Conservation (phyloP, 805 yeast genomes). For the Yamadazyma paraphyllophila region DNA sequence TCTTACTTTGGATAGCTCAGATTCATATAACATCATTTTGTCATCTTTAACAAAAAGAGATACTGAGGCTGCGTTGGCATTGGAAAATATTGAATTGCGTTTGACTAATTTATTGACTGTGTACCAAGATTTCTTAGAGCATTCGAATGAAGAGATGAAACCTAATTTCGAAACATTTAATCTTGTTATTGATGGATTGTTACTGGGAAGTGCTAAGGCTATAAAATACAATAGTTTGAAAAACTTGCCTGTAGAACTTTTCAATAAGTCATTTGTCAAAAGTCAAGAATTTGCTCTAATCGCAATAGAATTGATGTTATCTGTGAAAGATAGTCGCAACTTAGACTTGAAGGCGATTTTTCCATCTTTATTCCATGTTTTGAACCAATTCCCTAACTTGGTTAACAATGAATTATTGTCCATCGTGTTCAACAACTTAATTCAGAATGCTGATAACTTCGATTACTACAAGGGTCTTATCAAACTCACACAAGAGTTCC, state of each 20-base stretch:
- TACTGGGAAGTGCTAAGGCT: conserved; percentile 49
- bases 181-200: conserved; percentile 45
- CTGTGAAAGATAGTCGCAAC: conserved; percentile 41
- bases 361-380: conserved; percentile 33
- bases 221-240: conserved; percentile 4
- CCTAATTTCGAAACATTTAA: conserved; percentile 58
- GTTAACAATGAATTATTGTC: conserved; percentile 19
- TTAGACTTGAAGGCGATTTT: conserved; percentile 32
- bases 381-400: conserved; percentile 28
- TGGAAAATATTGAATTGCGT: conserved; percentile 51
- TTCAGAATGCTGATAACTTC: conserved; percentile 22
- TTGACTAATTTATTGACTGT: conserved; percentile 62
- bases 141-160: conserved; percentile 27
- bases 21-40: conserved; percentile 53
- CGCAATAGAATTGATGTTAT: conserved; percentile 44
- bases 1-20: conserved; percentile 46
- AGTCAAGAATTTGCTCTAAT: conserved; percentile 43
- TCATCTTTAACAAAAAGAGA: conserved; percentile 52
- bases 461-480: conserved; percentile 38
- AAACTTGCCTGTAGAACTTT: conserved; percentile 11
- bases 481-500: conserved; percentile 24
- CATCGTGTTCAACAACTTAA: conserved; percentile 15
- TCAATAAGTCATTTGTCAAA: conserved; percentile 46
- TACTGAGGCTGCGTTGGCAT: conserved; percentile 33
- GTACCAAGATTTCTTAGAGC: conserved; percentile 59